Evolutionary conservation across 805 yeast genomes (phyloP).

Genomic region (Yarrowia deformans): DNA sequence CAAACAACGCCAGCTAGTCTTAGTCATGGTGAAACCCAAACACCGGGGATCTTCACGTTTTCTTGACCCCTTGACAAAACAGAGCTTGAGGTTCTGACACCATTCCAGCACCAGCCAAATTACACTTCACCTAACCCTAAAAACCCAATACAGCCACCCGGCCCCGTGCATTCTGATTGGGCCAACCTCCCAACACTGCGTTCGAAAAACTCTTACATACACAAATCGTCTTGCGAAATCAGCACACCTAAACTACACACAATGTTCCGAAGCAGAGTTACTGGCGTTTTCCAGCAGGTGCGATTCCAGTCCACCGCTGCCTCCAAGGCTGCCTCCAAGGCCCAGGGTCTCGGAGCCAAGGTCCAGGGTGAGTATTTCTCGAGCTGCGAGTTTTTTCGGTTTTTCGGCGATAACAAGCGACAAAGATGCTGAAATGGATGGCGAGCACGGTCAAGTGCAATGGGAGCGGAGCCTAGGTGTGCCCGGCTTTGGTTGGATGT

Average conservation of each 20-base stretch:
- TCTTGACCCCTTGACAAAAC: no score
- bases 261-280: slow-evolving; percentile 40
- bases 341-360: slow-evolving; percentile 39
- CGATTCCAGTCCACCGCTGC: slow-evolving; percentile 40
- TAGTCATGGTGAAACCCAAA: neutral
- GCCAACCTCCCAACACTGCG: slow-evolving; percentile 34
- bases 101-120: neutral
- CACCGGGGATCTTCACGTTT: neutral
- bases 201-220: slow-evolving; percentile 36
- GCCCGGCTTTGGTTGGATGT: slow-evolving; percentile 3
- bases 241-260: slow-evolving; percentile 34
- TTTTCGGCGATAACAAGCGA: slow-evolving; percentile 25
- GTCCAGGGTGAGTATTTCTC: slow-evolving; percentile 36
- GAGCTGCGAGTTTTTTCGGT: neutral
- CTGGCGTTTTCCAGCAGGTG: slow-evolving; percentile 39
- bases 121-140: slow-evolving; percentile 25
- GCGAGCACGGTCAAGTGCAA: neutral
- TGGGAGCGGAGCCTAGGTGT: neutral
- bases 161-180: slow-evolving; percentile 36
- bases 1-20: neutral
- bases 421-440: neutral
- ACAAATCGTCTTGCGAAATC: slow-evolving; percentile 30
- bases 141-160: neutral
- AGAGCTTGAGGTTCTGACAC: slow-evolving; percentile 1
- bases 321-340: slow-evolving; percentile 39